These are phyloP conservation scores for Rickenella mellea DNA, from an alignment of 768 basidiomycete species.

Conservation along the genomic window DNA sequence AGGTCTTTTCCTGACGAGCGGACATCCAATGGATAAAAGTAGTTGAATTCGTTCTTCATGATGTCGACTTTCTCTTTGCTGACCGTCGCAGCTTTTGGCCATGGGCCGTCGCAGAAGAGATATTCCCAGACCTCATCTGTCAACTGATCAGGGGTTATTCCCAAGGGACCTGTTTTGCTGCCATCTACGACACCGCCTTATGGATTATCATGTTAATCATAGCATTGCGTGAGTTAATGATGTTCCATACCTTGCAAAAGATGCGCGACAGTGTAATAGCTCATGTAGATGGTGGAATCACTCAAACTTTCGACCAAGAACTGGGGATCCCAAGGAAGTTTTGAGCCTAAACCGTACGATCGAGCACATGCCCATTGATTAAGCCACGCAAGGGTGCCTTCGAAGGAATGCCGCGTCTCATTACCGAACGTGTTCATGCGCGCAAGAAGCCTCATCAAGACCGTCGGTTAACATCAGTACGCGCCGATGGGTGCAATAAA, in stretches of 20 bases:
- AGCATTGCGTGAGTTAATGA: neutral
- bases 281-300: constrained; percentile 98
- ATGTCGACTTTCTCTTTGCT: constrained; percentile 69
- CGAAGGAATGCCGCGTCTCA: constrained; percentile 92
- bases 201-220: constrained; percentile 1
- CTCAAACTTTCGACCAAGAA: constrained; percentile 95
- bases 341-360: constrained; percentile 91
- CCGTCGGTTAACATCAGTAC: neutral
- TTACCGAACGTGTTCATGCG: constrained; percentile 83
- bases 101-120: constrained; percentile 70
- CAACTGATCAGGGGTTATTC: constrained; percentile 85
- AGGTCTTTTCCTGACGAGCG: constrained; percentile 98
- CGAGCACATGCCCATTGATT: constrained; percentile 99
- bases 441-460: constrained; percentile 49
- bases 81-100: constrained; percentile 58
- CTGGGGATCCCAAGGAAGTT: constrained; percentile 92
- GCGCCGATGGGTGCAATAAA: neutral
- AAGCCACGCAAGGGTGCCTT: constrained; percentile 88
- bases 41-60: constrained; percentile 85
- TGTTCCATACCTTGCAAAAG: constrained; percentile 69
- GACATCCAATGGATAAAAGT: constrained; percentile 98
- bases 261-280: constrained; percentile 92
- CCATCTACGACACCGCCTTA: constrained; percentile 77
- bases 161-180: constrained; percentile 66
- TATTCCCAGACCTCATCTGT: constrained; percentile 98